Conservation (phyloP, 208 protist genomes). For the Wallacemonas sp. region DNA sequence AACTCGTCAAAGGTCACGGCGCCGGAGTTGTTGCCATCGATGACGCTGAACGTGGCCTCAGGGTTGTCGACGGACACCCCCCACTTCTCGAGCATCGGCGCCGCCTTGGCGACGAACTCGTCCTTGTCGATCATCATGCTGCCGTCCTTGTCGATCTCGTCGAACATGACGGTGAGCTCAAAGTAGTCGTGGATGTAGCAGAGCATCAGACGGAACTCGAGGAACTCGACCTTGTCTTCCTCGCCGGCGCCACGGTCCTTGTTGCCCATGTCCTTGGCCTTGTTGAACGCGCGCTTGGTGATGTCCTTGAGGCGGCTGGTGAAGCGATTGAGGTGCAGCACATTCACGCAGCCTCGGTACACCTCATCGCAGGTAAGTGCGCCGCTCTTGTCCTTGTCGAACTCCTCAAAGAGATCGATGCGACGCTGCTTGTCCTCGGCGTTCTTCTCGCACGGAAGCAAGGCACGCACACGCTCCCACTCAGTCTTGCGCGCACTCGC, state of each 20-base stretch:
- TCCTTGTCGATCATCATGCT: slow-evolving; percentile 42
- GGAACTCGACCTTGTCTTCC: slow-evolving; percentile 40
- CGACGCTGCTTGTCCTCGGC: slow-evolving; percentile 11
- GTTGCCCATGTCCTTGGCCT: slow-evolving; percentile 14
- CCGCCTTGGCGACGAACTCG: slow-evolving; percentile 46
- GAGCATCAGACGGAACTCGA: slow-evolving; percentile 56
- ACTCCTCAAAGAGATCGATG: not conserved
- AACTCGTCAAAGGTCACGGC: slow-evolving; percentile 59
- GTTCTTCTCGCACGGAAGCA: not conserved
- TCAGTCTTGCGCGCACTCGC: not conserved
- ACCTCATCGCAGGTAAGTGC: slow-evolving; percentile 1
- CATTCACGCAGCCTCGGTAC: not conserved
- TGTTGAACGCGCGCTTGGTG: slow-evolving; percentile 11
- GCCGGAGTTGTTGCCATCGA: slow-evolving; percentile 48
- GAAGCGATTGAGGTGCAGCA: slow-evolving; percentile 7
- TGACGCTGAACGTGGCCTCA: slow-evolving; percentile 36
- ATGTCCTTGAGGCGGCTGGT: not conserved
- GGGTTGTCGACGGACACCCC: slow-evolving; percentile 34
- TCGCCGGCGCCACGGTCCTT: slow-evolving; percentile 16
- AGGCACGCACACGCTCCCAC: not conserved
- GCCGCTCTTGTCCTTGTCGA: slow-evolving; percentile 12
- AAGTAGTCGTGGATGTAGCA: slow-evolving; percentile 26
- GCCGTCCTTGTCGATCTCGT: slow-evolving; percentile 49
- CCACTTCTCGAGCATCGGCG: slow-evolving; percentile 38
- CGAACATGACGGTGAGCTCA: slow-evolving; percentile 57